Conservation (phyloP, 345 rosid species). For the Anastatica hierochuntica region DNA sequence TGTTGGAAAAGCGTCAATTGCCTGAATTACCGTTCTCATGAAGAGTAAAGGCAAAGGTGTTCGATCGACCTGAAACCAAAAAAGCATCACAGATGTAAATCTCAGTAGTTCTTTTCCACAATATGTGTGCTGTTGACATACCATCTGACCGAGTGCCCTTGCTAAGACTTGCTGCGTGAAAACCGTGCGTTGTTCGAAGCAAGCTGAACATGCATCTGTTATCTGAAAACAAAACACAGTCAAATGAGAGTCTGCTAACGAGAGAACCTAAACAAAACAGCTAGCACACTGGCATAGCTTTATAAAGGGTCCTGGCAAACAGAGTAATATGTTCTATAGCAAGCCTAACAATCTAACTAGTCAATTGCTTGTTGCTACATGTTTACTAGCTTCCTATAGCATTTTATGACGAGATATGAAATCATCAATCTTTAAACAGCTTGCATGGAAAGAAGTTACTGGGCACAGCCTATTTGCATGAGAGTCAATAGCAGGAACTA, state of each 20-base stretch:
- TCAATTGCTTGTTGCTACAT: constrained; percentile 7
- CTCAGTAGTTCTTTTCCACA: background rate
- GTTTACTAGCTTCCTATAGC: constrained; percentile 4
- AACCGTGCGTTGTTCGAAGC: constrained; percentile 96
- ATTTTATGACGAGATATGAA: too few relatives aligned
- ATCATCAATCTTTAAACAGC: too few relatives aligned
- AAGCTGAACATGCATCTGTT: constrained; percentile 88
- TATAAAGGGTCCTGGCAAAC: background rate
- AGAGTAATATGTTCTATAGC: background rate
- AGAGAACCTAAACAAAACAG: background rate
- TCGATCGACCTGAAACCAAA: constrained; percentile 70
- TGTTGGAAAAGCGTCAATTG: constrained; percentile 88
- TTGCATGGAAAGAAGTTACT: background rate
- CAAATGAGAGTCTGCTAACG: constrained; percentile 1
- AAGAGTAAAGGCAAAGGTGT: constrained; percentile 84
- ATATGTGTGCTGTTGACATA: constrained; percentile 25
- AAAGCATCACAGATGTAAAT: constrained; percentile 14
- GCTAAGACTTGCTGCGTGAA: constrained; percentile 94
- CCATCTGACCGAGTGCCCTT: constrained; percentile 93
- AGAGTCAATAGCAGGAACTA: background rate
- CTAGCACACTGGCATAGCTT: background rate
- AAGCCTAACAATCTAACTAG: constrained; percentile 1
- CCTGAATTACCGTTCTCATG: constrained; percentile 98
- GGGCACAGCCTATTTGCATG: background rate
- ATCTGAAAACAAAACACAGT: constrained; percentile 45